phyloP scores from a whole-genome alignment of 1,284 basidiomycete species.

The Trichosporon asahii region DNA sequence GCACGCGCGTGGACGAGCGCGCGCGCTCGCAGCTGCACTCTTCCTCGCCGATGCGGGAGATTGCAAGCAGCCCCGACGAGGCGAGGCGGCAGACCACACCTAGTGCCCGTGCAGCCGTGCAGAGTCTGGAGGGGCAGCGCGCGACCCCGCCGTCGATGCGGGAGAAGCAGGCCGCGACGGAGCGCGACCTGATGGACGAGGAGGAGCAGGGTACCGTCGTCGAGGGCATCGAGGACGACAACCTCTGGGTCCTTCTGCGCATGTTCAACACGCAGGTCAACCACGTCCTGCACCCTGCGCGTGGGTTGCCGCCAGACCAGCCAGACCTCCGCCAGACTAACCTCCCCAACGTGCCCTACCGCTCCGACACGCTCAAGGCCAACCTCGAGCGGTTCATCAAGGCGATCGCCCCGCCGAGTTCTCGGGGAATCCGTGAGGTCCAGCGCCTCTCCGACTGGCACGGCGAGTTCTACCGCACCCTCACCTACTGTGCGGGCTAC shows the following conservation, averaged over 20 bases:
- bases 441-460: conserved; percentile 54
- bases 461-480: conserved; percentile 54
- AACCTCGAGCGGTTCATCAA: conserved; percentile 59
- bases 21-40: not conserved
- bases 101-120: not conserved
- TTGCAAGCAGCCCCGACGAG: not conserved
- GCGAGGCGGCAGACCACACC: not conserved
- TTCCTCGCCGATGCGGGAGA: not conserved
- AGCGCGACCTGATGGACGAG: conserved; percentile 45
- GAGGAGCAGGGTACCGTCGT: conserved; percentile 49
- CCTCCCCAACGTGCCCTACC: conserved; percentile 35
- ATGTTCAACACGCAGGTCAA: conserved; percentile 53
- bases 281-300: conserved; percentile 48
- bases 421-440: conserved; percentile 56
- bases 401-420: conserved; percentile 54
- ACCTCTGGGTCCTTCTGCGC: conserved; percentile 50
- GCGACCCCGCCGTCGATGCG: not conserved
- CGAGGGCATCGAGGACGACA: conserved; percentile 52
- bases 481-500: conserved; percentile 53
- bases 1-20: not conserved
- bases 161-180: conserved; percentile 51
- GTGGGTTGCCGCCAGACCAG: conserved; percentile 42
- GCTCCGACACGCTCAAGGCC: conserved; percentile 52
- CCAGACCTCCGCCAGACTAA: conserved; percentile 36
- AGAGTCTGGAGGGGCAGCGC: not conserved